Base-by-base conservation (phyloP, 164 flowering plant genomes). In the Warburgia ugandensis region DNA sequence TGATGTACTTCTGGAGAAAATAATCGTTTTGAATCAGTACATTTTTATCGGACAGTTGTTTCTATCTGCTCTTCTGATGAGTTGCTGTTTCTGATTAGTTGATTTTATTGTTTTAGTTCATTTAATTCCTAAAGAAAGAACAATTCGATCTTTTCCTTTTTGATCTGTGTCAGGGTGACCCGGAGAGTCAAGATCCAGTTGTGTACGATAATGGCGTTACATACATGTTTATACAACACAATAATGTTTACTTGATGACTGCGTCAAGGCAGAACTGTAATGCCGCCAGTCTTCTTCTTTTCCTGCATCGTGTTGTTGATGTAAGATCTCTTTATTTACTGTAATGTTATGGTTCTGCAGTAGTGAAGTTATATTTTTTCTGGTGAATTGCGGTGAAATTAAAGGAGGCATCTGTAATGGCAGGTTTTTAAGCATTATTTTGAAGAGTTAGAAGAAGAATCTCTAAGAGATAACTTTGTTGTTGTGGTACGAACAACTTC, bases 381-480 rank as follows among this genome's bases (percentile, higher is more conserved):
- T n/a, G n/a, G n/a, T n/a, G n/a, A n/a, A n/a, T n/a, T n/a, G n/a
- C n/a, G n/a, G n/a, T n/a, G n/a, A n/a, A n/a, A n/a, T 26, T 57
- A 14, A 50, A 50, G 44, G 44, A 1, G 26, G 5, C 22, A 5
- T 16, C 30, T 16, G 29, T 42, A 26, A 2, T 50, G 45, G 45
- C 77, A 91, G 98, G 96, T 91, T 9, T 91, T 91, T 55, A 85
- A 85, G 66, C 95, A 91, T 67, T 91, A 91, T 56, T 91, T 91
- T 66, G 98, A 91, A 63, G 95, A 85, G 75, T 69, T 91, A 58
- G 98, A 87, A 67, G 98, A 91, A 69, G 98, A 91, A 68, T 91
- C 98, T 2, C 81, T 91, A 42, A 76, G 98, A 63, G 98, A 91
- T 73, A 91, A 91, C 62, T 91, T 91, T 68, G 98, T 91, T 45